A percentile compares a stretch with the other conserved stretches of the same genome.
phyloP scores from a whole-genome alignment of 495 filamentous ascomycete species.

The Parathielavia appendiculata region DNA sequence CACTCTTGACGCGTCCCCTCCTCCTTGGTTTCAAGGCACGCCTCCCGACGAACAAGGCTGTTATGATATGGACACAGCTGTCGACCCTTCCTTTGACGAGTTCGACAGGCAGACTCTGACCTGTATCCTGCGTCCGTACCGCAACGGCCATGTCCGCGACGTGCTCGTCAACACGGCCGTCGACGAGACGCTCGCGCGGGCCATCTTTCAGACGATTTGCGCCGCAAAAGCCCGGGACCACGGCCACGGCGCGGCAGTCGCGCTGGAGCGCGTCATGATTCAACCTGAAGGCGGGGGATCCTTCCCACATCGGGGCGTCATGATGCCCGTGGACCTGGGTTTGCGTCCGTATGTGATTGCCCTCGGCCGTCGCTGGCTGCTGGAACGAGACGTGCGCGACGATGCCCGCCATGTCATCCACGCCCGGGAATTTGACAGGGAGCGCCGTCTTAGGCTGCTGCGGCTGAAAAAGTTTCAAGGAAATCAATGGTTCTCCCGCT shows the following conservation, averaged over 20 bases:
- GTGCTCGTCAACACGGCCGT: background rate
- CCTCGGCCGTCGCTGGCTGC: background rate
- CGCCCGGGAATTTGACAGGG: background rate
- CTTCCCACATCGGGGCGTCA: background rate
- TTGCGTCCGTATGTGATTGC: background rate
- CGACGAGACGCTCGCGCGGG: constrained; percentile 3
- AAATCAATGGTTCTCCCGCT: background rate
- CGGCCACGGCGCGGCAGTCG: background rate
- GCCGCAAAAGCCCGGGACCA: constrained; percentile 1
- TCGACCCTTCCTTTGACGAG: constrained; percentile 1
- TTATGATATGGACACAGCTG: background rate
- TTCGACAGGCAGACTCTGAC: background rate
- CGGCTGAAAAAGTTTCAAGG: no score
- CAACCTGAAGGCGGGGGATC: background rate
- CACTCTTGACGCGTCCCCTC: background rate
- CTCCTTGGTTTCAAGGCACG: background rate
- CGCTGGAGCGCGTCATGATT: background rate
- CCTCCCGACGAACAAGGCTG: background rate
- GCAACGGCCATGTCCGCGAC: background rate
- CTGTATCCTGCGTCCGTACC: background rate
- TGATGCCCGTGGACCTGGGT: background rate
- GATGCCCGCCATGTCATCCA: background rate
- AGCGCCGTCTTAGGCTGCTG: background rate
- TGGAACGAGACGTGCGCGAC: constrained; percentile 1
- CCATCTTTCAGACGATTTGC: background rate